Base-by-base conservation (phyloP, 2,329 filamentous ascomycete genomes). In the Colletotrichum spaethianum region DNA sequence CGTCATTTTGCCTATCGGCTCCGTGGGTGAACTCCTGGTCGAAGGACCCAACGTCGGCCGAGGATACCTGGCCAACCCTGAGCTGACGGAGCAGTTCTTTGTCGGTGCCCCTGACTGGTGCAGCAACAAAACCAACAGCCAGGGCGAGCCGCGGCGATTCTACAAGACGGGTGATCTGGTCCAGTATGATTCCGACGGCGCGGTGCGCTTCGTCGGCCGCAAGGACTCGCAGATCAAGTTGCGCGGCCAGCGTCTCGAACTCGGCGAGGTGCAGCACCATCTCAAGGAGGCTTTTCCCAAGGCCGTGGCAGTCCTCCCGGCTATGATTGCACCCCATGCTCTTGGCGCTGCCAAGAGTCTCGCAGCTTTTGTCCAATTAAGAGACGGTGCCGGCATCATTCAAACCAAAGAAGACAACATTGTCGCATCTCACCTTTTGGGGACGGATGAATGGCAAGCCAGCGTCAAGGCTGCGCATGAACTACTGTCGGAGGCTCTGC, bases 191-290 rank as follows among this genome's bases (percentile, higher is more conserved):
- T 74, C 77, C 0, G 82, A 87, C 48, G 84, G 85, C 0, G 77
- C 77, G 5, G 74, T 88, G 11, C 75, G 80, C 0, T 87, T 83
- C 52, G 70, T 88, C 28, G 87, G 87, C 18, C 83, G 90, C 18
- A 89, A 89, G 73, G 89, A 92, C 73, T 84, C 83, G 0, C 89
- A 91, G 76, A 83, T 91, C 57, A 92, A 92, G 76, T 79, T 92
- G 7, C 84, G 86, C 14, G 91, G 91, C 14, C 90, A 86, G 69
- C 80, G 89, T 40, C 83, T 90, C 52, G 91, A 88, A 78, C 82
- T 88, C 3, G 75, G 74, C 0, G 81, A 82, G 20, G 71, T 80
- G 6, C 77, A 80, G 53, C 62, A 75, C 23, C 52, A 68, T 33
- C 63, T 33, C 31, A 33, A 33, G 31, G 31, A 33, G 31, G 31